Conservation (phyloP, 768 basidiomycete genomes). For the Aureoboletus auriporus region DNA sequence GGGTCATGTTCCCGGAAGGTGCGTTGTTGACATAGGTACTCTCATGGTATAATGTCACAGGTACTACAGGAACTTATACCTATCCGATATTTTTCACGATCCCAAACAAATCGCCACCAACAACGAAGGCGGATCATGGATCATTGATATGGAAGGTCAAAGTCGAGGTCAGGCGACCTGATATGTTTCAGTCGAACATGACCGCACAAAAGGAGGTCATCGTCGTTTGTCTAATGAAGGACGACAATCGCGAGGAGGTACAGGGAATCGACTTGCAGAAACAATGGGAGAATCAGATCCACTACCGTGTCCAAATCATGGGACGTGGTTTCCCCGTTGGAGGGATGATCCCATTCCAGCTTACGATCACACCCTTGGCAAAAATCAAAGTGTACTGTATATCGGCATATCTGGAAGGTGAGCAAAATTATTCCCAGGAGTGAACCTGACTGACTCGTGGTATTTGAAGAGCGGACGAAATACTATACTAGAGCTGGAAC, state of each 20-base stretch:
- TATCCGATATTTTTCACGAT: slow-evolving; percentile 93
- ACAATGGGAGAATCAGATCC: slow-evolving; percentile 86
- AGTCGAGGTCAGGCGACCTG: slow-evolving; percentile 80
- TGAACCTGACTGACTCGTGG: not conserved
- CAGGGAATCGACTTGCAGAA: slow-evolving; percentile 81
- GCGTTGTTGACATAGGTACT: slow-evolving; percentile 13
- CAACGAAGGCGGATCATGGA: slow-evolving; percentile 70
- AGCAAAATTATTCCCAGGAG: slow-evolving; percentile 14
- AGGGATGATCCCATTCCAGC: slow-evolving; percentile 70
- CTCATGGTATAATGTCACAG: slow-evolving; percentile 44
- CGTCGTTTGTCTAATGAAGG: slow-evolving; percentile 65
- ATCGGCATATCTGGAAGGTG: slow-evolving; percentile 77
- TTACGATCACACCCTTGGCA: slow-evolving; percentile 78
- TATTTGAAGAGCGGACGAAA: slow-evolving; percentile 64
- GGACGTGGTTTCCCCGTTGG: slow-evolving; percentile 81
- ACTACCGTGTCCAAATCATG: slow-evolving; percentile 72
- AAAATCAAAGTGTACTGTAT: slow-evolving; percentile 82
- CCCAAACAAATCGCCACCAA: slow-evolving; percentile 75
- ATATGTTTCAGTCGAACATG: slow-evolving; percentile 70
- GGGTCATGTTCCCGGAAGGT: slow-evolving; percentile 92
- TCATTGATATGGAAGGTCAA: slow-evolving; percentile 75
- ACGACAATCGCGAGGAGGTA: slow-evolving; percentile 51
- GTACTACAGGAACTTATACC: slow-evolving; percentile 71
- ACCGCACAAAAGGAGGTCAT: slow-evolving; percentile 66
- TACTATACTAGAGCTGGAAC: slow-evolving; percentile 71